Evolutionary conservation across 2,329 filamentous ascomycete species (phyloP).

Genomic region (Xylariaceae sp.): DNA sequence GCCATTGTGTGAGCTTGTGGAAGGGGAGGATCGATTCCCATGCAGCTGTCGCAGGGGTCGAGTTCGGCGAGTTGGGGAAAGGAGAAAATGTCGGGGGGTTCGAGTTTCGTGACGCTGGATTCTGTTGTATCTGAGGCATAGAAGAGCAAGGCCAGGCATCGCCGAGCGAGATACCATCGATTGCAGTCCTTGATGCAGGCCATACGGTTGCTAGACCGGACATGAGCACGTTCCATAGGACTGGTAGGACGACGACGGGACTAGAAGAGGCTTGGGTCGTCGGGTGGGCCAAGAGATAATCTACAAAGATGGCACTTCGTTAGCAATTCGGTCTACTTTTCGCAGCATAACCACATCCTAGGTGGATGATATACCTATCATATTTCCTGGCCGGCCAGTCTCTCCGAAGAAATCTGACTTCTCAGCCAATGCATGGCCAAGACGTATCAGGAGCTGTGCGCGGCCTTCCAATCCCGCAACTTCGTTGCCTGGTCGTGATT

Average conservation of each 20-base stretch:
- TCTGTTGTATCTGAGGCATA: conserved; percentile 59
- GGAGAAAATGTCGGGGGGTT: conserved; percentile 51
- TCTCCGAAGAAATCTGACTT: conserved; percentile 82
- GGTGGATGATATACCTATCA: conserved; percentile 66
- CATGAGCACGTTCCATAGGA: conserved; percentile 89
- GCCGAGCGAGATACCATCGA: conserved; percentile 83
- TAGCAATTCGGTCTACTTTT: conserved; percentile 3
- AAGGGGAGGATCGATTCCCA: conserved; percentile 83
- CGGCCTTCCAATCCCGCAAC: conserved; percentile 84
- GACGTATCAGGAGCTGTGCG: conserved; percentile 71
- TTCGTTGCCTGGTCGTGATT: conserved; percentile 76
- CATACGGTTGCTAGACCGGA: conserved; percentile 83
- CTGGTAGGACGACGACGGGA: conserved; percentile 81
- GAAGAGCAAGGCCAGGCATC: conserved; percentile 90
- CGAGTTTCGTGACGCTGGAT: conserved; percentile 22
- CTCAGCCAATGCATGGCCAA: conserved; percentile 70
- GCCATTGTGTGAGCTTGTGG: conserved; percentile 93
- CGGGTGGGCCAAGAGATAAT: conserved; percentile 89
- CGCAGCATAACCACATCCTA: background rate
- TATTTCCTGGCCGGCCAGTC: conserved; percentile 84
- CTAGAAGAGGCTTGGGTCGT: conserved; percentile 85
- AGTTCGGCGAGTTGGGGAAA: conserved; percentile 39
- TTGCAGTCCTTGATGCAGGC: conserved; percentile 80
- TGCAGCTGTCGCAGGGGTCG: conserved; percentile 36
- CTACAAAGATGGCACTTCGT: conserved; percentile 41